Base-by-base conservation (phyloP, 352 stramenopile species). In the Nannochloropsis limnetica region DNA sequence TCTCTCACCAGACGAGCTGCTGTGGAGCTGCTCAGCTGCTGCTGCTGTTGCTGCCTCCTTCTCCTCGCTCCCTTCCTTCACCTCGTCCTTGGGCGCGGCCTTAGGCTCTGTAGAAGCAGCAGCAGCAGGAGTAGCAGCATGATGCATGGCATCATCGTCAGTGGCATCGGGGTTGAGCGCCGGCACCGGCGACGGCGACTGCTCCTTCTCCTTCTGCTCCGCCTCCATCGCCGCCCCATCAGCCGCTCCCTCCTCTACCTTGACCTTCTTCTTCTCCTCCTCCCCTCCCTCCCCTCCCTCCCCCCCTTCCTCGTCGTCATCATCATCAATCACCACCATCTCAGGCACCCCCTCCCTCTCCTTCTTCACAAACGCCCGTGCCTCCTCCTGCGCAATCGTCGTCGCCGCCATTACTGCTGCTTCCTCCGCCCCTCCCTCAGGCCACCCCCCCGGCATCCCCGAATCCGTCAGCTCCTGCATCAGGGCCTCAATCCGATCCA, bases 401-500 rank as follows among this genome's bases (percentile, higher is more conserved):
- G 3, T 32, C 80, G 25, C 45, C 25, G 25, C 80, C 80, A 74
- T 49, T n/a, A 14, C 80, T 22, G 25, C 5, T 11, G 54, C 79
- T 68, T 43, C 14, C 17, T 25, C n/a, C 31, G 68, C 25, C 22
- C n/a, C 43, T 81, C 74, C 37, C 61, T 81, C 22, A 15, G 74
- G 23, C 29, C 29, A 81, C 6, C 74, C 74, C 28, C 61, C 61
- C n/a, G 61, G 74, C 28, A 81, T 15, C 15, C 22, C 74, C 28
- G 31, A 79, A 43, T 68, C 27, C 61, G 69, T 79, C 27, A 43
- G 32, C 29, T 54, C 67, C 61, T 61, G 15, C 49, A 68, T 68
- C 49, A 67, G 22, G 3, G 81, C 82, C 3, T 82, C 49, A 22
- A 84, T 80, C 14, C 81, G 74, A 32, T 43, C 67, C 20, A 80